Base-by-base conservation (phyloP, 2,329 filamentous ascomycete genomes). In the Huntiella bhutanensis region DNA sequence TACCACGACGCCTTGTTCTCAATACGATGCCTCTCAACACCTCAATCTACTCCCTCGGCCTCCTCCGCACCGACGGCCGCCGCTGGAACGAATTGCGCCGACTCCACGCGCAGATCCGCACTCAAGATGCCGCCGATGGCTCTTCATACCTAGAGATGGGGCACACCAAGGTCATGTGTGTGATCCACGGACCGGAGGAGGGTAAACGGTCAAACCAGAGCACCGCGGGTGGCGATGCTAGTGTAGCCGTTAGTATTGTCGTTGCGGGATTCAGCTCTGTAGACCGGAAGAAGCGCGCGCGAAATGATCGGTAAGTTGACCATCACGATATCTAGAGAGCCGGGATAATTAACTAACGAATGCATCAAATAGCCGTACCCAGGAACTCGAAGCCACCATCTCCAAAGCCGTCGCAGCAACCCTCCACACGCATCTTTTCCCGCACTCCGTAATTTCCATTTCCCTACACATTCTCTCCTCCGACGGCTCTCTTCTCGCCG, bases 41-140 rank as follows among this genome's bases (percentile, higher is more conserved):
- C 5, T 88, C 84, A 10, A 86, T 83, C 44, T 96, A 95, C 69
- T 77, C 77, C 43, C 75, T 95, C 51, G 86, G 85, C 51, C 80
- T 91, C 46, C 71, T 87, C 52, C 80, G 82, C 57, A 77, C 84
- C 53, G 88, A 82, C 58, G 82, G 82, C 51, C 79, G 91, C 51
- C 78, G 91, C 55, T 98, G 91, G 91, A 96, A 98, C 66, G 91
- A 98, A 62, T 75, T 98, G 35, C 85, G 91, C 22, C 78, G 84
- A 5, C 73, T 94, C 43, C 77, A 85, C 58, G 88, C 82, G 41
- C 83, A 92, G 63, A 86, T 98, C 58, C 82, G 81, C 51, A 95
- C 86, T 1, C 91, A 95, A 62, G 80, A 87, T 51, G 81, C 87
- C 43, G 86, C 87, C 47, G 91, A 96, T 55, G 91, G 91, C 33